Evolutionary conservation across 148 eudicot genomes (phyloP).

Genomic region (Dianthus caryophyllus): DNA sequence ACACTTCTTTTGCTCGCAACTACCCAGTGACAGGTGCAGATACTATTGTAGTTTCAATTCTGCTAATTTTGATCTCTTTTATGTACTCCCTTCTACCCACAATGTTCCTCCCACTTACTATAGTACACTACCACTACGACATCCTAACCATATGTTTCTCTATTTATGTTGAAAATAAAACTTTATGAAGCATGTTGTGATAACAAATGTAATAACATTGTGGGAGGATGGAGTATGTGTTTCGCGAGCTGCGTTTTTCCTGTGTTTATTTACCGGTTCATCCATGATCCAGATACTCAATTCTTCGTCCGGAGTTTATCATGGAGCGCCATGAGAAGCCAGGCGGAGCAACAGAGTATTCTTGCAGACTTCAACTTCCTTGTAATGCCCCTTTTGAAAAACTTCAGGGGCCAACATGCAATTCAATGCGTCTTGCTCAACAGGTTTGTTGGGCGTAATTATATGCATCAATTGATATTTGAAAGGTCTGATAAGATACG

Average conservation of each 20-base stretch:
- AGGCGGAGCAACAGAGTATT: conserved; percentile 68
- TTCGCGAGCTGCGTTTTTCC: background rate
- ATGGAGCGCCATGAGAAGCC: conserved; percentile 90
- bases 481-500: background rate
- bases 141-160: too few relatives aligned
- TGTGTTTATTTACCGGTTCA: background rate
- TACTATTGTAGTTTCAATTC: background rate
- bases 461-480: background rate
- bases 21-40: conserved; percentile 86
- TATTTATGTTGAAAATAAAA: background rate
- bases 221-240: too few relatives aligned
- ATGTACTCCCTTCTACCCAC: too few relatives aligned
- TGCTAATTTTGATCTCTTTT: conserved; percentile 1
- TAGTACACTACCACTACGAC: too few relatives aligned
- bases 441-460: conserved; percentile 46
- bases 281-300: conserved; percentile 64
- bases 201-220: too few relatives aligned
- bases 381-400: conserved; percentile 97
- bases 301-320: conserved; percentile 92
- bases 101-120: too few relatives aligned
- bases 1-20: conserved; percentile 92
- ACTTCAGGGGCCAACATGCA: conserved; percentile 88
- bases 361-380: conserved; percentile 97
- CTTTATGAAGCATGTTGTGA: too few relatives aligned
- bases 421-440: conserved; percentile 89